A percentile compares a stretch with the other conserved stretches of the same genome.
Conservation (phyloP, 2,329 filamentous ascomycete genomes). For the Colletotrichum viniferum region DNA sequence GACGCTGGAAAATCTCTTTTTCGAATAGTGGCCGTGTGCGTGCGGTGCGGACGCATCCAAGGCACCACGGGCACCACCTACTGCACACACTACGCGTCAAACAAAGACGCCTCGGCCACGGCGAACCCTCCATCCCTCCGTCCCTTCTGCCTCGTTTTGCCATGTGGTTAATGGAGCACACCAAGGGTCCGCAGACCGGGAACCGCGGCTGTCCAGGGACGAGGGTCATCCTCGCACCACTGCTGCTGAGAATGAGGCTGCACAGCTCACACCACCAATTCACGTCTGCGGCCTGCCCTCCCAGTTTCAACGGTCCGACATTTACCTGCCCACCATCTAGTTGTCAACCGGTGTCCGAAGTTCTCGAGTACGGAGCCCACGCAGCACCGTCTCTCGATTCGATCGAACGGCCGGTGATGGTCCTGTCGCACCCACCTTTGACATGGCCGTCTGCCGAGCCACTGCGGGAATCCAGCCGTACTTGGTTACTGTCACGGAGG, state of each 20-base stretch:
- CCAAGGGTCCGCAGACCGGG: not conserved
- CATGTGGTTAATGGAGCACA: constrained; percentile 20
- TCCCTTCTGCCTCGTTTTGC: constrained; percentile 16
- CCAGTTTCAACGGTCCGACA: constrained; percentile 13
- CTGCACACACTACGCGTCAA: not conserved
- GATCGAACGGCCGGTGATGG: not conserved
- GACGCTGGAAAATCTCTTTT: constrained; percentile 6
- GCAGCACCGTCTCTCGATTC: not conserved
- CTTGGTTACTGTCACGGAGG: not conserved
- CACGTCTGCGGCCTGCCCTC: not conserved
- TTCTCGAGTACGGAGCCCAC: not conserved
- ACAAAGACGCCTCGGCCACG: constrained; percentile 9
- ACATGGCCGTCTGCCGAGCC: not conserved
- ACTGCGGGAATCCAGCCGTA: not conserved
- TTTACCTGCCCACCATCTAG: not conserved
- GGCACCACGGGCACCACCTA: not conserved
- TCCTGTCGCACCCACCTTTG: not conserved
- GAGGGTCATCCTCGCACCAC: constrained; percentile 18
- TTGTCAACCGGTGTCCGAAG: not conserved
- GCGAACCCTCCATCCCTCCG: constrained; percentile 20
- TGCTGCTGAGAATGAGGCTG: constrained; percentile 20
- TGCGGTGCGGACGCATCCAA: not conserved
- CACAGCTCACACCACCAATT: constrained; percentile 16
- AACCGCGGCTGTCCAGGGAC: not conserved
- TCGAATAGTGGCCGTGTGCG: constrained; percentile 1